phyloP scores from a whole-genome alignment of 1,284 basidiomycete genomes.

The Ustilago sp. region DNA sequence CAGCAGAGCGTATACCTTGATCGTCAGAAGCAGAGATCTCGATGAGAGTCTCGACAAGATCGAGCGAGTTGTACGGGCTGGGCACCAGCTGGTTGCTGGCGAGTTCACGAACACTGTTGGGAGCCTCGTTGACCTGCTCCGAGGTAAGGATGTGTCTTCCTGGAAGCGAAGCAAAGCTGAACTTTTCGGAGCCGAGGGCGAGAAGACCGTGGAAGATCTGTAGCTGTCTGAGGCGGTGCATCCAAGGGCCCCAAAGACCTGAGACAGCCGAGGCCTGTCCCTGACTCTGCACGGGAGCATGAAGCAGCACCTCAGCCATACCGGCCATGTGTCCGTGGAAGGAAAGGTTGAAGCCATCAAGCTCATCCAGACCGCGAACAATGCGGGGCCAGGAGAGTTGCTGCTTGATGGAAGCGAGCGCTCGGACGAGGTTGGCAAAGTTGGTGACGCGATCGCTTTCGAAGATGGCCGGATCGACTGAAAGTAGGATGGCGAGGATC shows the following conservation, averaged over 20 bases:
- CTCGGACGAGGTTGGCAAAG: slow-evolving; percentile 48
- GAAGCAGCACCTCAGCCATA: slow-evolving; percentile 64
- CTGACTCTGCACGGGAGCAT: slow-evolving; percentile 26
- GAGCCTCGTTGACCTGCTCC: slow-evolving; percentile 72
- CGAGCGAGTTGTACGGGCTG: slow-evolving; percentile 93
- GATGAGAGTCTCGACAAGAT: slow-evolving; percentile 85
- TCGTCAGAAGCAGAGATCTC: slow-evolving; percentile 93
- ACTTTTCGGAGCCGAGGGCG: slow-evolving; percentile 79
- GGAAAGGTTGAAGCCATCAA: slow-evolving; percentile 70
- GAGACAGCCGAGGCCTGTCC: slow-evolving; percentile 70
- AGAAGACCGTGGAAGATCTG: slow-evolving; percentile 87
- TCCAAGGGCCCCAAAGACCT: slow-evolving; percentile 75
- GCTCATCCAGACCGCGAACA: slow-evolving; percentile 70
- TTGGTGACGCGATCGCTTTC: slow-evolving; percentile 50
- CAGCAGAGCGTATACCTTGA: slow-evolving; percentile 56
- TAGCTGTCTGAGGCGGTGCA: slow-evolving; percentile 85
- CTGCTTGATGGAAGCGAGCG: slow-evolving; percentile 28
- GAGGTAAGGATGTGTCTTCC: slow-evolving; percentile 56
- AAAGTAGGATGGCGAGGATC: slow-evolving; percentile 61
- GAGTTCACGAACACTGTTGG: slow-evolving; percentile 84
- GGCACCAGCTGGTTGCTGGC: slow-evolving; percentile 78
- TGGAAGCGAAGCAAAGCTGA: slow-evolving; percentile 76
- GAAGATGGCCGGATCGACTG: slow-evolving; percentile 44
- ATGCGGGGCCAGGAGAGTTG: slow-evolving; percentile 67
- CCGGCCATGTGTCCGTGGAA: slow-evolving; percentile 66